A percentile compares a stretch with the other conserved stretches of the same genome.
phyloP scores from a whole-genome alignment of 2,329 filamentous ascomycete species.

The Delphinella strobiligena region DNA sequence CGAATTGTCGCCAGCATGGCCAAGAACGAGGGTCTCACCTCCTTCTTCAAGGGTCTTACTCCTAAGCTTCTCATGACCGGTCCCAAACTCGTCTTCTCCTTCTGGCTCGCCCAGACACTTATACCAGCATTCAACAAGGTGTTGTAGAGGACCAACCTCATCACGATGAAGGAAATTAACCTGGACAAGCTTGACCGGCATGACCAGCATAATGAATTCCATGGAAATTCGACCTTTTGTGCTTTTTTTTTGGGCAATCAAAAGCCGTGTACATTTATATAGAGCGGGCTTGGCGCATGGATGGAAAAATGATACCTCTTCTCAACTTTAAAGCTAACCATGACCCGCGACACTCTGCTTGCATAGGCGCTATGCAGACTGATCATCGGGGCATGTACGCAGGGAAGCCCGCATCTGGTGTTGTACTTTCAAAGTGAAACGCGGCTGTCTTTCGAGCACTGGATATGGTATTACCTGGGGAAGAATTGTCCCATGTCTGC shows the following conservation, averaged over 20 bases:
- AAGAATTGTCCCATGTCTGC: no score
- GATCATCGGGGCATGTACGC: no score
- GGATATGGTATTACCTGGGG: no score
- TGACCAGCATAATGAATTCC: neutral
- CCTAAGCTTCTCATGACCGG: conserved; percentile 99
- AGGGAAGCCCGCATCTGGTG: no score
- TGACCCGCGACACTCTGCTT: neutral
- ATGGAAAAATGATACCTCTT: conserved; percentile 8
- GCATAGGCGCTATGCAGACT: neutral
- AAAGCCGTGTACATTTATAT: conserved; percentile 4
- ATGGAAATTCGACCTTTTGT: conserved; percentile 2
- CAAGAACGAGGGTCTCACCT: conserved; percentile 69
- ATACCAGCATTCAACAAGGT: conserved; percentile 81
- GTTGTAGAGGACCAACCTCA: conserved; percentile 29
- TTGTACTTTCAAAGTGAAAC: no score
- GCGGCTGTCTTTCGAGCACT: no score
- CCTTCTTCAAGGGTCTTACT: conserved; percentile 96
- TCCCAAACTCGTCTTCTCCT: conserved; percentile 97
- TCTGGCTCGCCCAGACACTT: conserved; percentile 97
- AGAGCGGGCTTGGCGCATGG: conserved; percentile 6
- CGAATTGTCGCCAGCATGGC: conserved; percentile 87
- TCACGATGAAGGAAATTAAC: neutral
- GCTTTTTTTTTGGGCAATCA: conserved; percentile 4
- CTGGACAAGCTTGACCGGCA: neutral
- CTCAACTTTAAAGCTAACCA: conserved; percentile 5